These are phyloP conservation scores for Oryza meyeriana DNA, from an alignment of 176 grass and related monocot species.

Conservation along the genomic window DNA sequence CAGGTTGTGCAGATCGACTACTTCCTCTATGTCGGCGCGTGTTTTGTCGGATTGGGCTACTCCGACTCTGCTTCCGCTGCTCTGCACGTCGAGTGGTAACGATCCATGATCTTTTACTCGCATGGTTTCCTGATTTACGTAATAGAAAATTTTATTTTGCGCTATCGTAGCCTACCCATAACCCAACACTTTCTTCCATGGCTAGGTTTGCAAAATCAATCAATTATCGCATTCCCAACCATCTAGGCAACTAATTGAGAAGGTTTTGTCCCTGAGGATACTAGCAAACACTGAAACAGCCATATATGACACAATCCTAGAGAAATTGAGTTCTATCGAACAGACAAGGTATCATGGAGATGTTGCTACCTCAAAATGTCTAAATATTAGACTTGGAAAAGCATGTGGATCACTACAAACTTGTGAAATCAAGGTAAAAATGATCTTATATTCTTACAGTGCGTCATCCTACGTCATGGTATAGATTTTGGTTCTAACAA, in stretches of 20 bases:
- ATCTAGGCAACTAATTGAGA: slow-evolving; percentile 8
- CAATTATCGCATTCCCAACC: not conserved
- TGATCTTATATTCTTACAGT: not conserved
- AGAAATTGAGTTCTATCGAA: not conserved
- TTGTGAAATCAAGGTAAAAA: slow-evolving; percentile 13
- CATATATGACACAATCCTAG: not conserved
- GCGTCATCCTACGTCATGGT: no score
- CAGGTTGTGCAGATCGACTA: no score
- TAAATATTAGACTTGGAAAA: not conserved
- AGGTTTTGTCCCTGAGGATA: not conserved
- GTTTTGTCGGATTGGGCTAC: no score
- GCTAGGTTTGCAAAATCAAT: slow-evolving; percentile 11
- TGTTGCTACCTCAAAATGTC: not conserved
- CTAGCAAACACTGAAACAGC: not conserved
- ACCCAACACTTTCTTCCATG: no score
- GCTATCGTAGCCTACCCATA: no score
- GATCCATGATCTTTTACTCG: no score
- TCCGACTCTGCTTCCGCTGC: no score
- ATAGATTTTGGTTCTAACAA: not conserved
- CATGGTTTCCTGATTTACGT: no score
- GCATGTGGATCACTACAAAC: not conserved
- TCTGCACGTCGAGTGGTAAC: no score
- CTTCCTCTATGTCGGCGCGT: no score
- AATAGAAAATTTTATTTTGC: no score
- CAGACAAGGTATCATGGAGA: not conserved